Evolutionary conservation across 257 asterid species (phyloP), one percentile per base, ranked within the genome.

Genomic region (Primulina eburnea): DNA sequence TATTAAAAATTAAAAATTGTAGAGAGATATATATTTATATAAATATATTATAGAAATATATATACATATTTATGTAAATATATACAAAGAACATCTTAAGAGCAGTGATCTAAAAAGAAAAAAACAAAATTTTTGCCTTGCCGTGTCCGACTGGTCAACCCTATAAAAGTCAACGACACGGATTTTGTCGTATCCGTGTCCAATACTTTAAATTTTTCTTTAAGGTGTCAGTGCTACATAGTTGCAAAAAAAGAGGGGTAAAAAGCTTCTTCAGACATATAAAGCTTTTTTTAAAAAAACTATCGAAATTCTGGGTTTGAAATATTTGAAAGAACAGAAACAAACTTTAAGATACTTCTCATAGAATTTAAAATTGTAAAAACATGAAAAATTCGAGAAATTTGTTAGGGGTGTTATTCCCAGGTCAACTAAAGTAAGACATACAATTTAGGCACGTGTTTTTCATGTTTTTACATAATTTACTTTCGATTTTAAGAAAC

Each of bases 401-500:
- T 43, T 29, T 63, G 73, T 61, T n/a, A 60, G 69, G 10, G 16
- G 35, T 53, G 33, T 57, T 43, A 72, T 74, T 65, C 18, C 16
- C 14, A 43, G 26, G 62, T 50, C 38, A 70, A 11, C 11, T 26
- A 20, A 75, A 59, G 24, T 20, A 30, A 16, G 50, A 18, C 14
- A 28, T 64, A 12, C 26, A 24, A 12, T 43, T 43, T 43, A 50
- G 16, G 8, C 57, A 50, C 8, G 0, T 50, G 57, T 8, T 50
- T 43, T 5, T 50, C 57, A 16, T 16, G 57, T 17, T 50, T 50
- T 50, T 5, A 14, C 7, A 50, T 50, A 17, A 50, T 50, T 50
- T 50, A 2, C 2, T 50, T 50, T 50, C 16, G 8, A 50, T 50
- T 50, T 43, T 43, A 33, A 74, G 30, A 69, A 76, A 92, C 98